These are phyloP conservation scores for Bolboschoenoplectus hybrid DNA, from an alignment of 202 grass and related monocot species.

Conservation along the genomic window DNA sequence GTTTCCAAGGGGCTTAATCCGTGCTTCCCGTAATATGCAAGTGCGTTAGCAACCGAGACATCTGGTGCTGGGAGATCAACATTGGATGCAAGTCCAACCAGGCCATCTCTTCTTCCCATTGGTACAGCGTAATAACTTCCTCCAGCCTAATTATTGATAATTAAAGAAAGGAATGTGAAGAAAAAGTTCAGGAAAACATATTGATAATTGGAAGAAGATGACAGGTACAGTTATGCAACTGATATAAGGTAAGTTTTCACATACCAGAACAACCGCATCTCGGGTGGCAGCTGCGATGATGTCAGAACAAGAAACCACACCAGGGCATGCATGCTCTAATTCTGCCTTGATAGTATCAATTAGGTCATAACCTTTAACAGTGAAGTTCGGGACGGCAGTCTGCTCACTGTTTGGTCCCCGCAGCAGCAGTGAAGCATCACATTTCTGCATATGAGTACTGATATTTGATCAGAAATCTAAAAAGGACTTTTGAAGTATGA, in stretches of 20 bases:
- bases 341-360: conserved; percentile 53
- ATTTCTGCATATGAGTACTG: too few relatives aligned
- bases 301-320: conserved; percentile 70
- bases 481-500: not conserved
- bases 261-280: conserved; percentile 55
- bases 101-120: conserved; percentile 56
- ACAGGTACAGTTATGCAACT: too few relatives aligned
- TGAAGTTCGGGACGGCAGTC: conserved; percentile 53
- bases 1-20: conserved; percentile 46
- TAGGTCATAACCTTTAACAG: conserved; percentile 62
- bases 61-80: conserved; percentile 47
- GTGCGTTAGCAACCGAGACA: conserved; percentile 29
- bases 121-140: conserved; percentile 46
- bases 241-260: not conserved
- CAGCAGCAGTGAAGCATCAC: conserved; percentile 62
- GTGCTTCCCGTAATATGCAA: conserved; percentile 35
- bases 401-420: conserved; percentile 54
- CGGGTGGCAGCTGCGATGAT: conserved; percentile 58
- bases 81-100: conserved; percentile 25
- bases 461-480: not conserved
- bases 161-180: not conserved
- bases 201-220: too few relatives aligned
- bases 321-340: conserved; percentile 58
- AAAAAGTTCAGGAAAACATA: too few relatives aligned
- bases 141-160: conserved; percentile 43